Evolutionary conservation across 1,139 yeast genomes (phyloP), one percentile per base, ranked within the genome.

Genomic region (Kodamaea suecica): DNA sequence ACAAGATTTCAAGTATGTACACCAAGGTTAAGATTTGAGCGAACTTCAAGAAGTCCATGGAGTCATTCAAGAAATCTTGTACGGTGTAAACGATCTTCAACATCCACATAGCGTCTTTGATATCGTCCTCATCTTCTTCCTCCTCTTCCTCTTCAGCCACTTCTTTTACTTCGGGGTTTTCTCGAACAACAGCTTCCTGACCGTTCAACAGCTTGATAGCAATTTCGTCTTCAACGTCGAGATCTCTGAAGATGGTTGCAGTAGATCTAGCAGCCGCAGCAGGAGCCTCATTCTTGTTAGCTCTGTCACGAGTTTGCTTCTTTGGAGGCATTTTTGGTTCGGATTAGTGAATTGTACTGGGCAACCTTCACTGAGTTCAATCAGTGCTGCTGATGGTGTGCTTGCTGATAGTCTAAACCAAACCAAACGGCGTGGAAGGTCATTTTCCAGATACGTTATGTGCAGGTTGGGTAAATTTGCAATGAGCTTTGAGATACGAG

Each of bases 41-140:
- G 35, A 61, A 59, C 33, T 56, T 61, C 19, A 58, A 38, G 26
- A 59, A 48, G 21, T 48, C 52, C 52, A 70, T 41, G 30, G 63
- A 49, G 8, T 59, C 66, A 40, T 67, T 69, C 33, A 67, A 47
- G 40, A 60, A 67, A 38, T 70, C 75, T 41, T 70, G 75, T 7
- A 55, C 45, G 13, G 48, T 47, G 45, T 55, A 68, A 24, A 68
- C 40, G 12, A 43, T 28, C 16, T 40, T 45, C 16, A 41, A 14
- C 3, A 40, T 27, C 15, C 41, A 33, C 3, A 32, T 17, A 6
- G 47, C 44, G 16, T 46, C 36, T 10, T 35, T 33, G 27, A 35
- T 33, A 21, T 45, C 48, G 14, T 45, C 50, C 14, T 39, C 47
- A 20, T 26, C 38, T 10, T 34, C 40, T 20, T 20, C 37, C 10